These are phyloP conservation scores for Exobasidium rhododendri DNA, from an alignment of 1,284 basidiomycete species.

Conservation along the genomic window DNA sequence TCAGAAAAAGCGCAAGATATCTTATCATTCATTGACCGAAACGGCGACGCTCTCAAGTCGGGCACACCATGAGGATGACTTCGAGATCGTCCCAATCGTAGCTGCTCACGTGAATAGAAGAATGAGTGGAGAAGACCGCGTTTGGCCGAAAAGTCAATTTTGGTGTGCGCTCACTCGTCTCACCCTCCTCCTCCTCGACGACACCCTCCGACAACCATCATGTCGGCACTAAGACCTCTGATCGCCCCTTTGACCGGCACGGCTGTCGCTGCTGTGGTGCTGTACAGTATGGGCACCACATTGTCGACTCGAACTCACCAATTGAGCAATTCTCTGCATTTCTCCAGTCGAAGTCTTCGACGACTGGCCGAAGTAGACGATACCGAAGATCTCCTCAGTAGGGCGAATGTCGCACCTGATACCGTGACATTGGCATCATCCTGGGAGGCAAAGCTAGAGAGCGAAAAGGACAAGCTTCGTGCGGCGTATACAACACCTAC, in stretches of 20 bases:
- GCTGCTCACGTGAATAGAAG: no score
- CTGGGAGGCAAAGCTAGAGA: neutral
- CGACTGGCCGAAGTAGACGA: constrained; percentile 8
- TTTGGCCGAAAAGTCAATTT: no score
- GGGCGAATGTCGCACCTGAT: neutral
- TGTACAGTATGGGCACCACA: neutral
- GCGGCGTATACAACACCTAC: constrained; percentile 3
- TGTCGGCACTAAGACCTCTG: neutral
- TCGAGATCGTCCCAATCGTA: no score
- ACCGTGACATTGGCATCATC: neutral
- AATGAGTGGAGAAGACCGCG: no score
- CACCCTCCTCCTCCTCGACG: neutral
- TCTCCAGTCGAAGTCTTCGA: neutral
- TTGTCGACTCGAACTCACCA: constrained; percentile 1
- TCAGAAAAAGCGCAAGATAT: no score
- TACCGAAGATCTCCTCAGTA: constrained; percentile 10
- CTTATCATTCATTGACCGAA: no score
- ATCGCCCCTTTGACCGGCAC: constrained; percentile 1
- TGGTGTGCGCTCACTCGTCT: neutral
- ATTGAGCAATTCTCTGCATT: neutral
- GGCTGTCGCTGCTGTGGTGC: neutral
- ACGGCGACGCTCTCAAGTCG: no score
- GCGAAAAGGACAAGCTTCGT: neutral
- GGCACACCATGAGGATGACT: no score
- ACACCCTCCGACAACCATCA: no score